These are phyloP conservation scores for Avena insularis DNA, from an alignment of 176 grass and related monocot genomes.

Conservation along the genomic window DNA sequence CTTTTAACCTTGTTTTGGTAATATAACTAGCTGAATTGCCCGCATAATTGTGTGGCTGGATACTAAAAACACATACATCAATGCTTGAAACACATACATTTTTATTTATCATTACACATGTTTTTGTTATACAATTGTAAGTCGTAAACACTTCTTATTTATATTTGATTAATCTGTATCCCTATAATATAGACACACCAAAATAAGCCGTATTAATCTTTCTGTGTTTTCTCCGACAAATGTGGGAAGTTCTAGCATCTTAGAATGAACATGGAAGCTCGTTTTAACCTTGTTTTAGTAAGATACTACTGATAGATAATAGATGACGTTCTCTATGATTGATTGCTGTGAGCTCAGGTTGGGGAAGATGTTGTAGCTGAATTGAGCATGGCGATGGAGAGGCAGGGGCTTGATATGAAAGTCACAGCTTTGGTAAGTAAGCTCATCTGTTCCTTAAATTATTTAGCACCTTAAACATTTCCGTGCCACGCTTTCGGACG, in stretches of 20 bases:
- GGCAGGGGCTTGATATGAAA: constrained; percentile 91
- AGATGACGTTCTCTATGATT: constrained; percentile 18
- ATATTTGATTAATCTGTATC: constrained; percentile 7
- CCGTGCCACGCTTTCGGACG: neutral
- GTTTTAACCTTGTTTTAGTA: constrained; percentile 15
- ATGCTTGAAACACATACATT: neutral
- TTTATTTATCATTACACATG: neutral
- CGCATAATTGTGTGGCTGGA: neutral
- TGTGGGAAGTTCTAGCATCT: neutral
- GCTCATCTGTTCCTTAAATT: constrained; percentile 31
- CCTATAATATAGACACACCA: neutral
- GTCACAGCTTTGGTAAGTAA: constrained; percentile 70
- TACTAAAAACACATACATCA: neutral
- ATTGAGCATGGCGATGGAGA: constrained; percentile 78
- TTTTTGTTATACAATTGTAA: neutral
- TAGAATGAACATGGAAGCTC: neutral
- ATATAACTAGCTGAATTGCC: neutral
- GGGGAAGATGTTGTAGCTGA: constrained; percentile 90
- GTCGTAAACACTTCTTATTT: neutral
- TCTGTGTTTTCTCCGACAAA: neutral
- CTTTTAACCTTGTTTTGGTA: neutral
- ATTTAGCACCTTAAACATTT: neutral
- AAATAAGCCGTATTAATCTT: neutral
- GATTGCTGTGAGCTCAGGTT: constrained; percentile 59
- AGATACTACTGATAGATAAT: neutral